Percentiles rank a stretch among this genome's conserved stretches.
Conservation (phyloP, 2,329 filamentous ascomycete species). For the Beauveria rudraprayagi region DNA sequence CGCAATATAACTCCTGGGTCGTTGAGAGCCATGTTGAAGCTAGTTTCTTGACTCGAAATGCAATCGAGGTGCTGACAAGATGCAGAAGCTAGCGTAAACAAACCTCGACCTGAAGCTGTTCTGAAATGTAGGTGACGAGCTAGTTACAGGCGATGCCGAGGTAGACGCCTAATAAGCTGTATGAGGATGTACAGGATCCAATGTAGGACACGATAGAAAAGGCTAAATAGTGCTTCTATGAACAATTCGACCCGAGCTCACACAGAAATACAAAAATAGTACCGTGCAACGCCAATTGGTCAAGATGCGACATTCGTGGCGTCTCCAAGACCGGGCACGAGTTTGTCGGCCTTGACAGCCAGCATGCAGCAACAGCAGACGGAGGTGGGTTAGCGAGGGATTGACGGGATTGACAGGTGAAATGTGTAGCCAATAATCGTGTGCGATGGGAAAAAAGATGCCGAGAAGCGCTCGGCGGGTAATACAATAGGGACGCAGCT, state of each 20-base stretch:
- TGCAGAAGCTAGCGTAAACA: background rate
- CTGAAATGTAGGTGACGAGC: background rate
- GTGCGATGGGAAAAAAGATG: constrained; percentile 3
- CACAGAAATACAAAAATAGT: background rate
- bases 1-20: background rate
- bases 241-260: background rate
- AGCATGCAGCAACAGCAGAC: background rate
- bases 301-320: background rate
- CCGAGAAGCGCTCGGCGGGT: background rate
- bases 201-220: background rate
- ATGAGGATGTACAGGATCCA: background rate
- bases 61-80: background rate
- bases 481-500: constrained; percentile 3
- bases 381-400: background rate
- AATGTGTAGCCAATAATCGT: background rate
- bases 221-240: background rate
- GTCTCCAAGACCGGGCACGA: background rate
- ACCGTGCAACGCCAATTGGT: background rate
- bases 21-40: constrained; percentile 5
- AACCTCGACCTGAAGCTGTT: background rate
- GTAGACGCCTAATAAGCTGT: background rate
- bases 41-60: background rate
- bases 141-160: background rate
- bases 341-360: background rate
- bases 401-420: background rate